Percentiles rank a stretch among this genome's conserved stretches.
Evolutionary conservation across 768 basidiomycete genomes (phyloP).

Genomic region (Pisolithus microcarpus): DNA sequence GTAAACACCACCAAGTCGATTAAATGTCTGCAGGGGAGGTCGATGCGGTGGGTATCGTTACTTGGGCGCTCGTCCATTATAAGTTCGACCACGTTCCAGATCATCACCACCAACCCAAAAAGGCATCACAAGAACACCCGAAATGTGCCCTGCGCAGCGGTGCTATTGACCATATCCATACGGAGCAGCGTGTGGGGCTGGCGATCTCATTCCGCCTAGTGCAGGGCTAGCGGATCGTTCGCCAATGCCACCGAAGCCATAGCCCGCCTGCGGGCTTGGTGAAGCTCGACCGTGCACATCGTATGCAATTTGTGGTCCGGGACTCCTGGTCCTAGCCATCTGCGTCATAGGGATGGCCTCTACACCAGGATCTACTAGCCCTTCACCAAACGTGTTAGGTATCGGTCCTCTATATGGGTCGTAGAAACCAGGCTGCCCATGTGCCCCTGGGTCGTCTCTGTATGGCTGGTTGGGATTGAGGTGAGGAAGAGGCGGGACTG

Average conservation of each 20-base stretch:
- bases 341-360: slow-evolving; percentile 77
- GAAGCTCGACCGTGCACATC: slow-evolving; percentile 27
- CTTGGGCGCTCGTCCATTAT: slow-evolving; percentile 10
- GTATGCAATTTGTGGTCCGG: slow-evolving; percentile 38
- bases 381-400: slow-evolving; percentile 53
- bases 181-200: slow-evolving; percentile 37
- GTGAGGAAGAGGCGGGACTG: slow-evolving; percentile 76
- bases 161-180: slow-evolving; percentile 34
- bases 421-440: slow-evolving; percentile 45
- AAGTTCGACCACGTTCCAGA: slow-evolving; percentile 8
- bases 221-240: slow-evolving; percentile 25
- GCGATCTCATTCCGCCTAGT: slow-evolving; percentile 32
- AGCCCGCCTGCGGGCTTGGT: slow-evolving; percentile 39
- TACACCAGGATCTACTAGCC: slow-evolving; percentile 24
- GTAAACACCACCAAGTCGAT: slow-evolving; percentile 17
- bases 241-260: slow-evolving; percentile 27
- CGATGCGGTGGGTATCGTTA: slow-evolving; percentile 11
- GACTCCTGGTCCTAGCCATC: slow-evolving; percentile 36
- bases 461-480: slow-evolving; percentile 74
- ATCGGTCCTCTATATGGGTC: slow-evolving; percentile 80
- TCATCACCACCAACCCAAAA: slow-evolving; percentile 5
- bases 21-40: slow-evolving; percentile 11
- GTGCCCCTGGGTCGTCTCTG: slow-evolving; percentile 55
- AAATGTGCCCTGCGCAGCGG: neutral
- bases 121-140: neutral